These are phyloP conservation scores for Dunaliella primolecta DNA, from an alignment of 139 green algal species.

Conservation along the genomic window DNA sequence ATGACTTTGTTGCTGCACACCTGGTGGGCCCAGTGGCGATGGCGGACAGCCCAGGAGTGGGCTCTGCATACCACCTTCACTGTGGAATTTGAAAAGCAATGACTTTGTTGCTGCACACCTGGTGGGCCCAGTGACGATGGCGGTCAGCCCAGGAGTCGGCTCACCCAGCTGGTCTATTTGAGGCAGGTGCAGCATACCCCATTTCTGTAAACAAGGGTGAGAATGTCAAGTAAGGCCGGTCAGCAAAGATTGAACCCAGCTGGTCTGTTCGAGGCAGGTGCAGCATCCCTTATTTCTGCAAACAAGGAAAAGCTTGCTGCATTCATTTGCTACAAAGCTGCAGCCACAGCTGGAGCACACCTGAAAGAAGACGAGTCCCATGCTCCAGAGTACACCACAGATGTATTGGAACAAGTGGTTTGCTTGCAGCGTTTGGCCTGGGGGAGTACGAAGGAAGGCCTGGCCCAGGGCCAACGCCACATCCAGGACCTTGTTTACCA, in stretches of 20 bases:
- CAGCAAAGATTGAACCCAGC: no score
- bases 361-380: conserved; percentile 2
- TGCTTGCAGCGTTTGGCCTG: not conserved
- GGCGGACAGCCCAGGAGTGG: no score
- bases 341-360: no score
- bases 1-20: no score
- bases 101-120: no score
- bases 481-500: not conserved
- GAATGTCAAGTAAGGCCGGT: no score
- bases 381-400: not conserved
- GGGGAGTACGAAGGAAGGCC: not conserved
- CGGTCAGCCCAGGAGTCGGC: conserved; percentile 46
- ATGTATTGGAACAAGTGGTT: conserved; percentile 1
- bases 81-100: no score
- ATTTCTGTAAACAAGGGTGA: conserved; percentile 24
- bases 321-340: no score
- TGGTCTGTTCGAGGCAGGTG: conserved; percentile 47
- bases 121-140: conserved; percentile 77
- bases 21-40: no score
- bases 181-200: conserved; percentile 51
- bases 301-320: no score
- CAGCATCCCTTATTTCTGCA: conserved; percentile 48
- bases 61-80: no score
- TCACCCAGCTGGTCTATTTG: conserved; percentile 51
- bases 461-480: not conserved